Evolutionary conservation across 768 basidiomycete species (phyloP).

Genomic region (Dioszegia hungarica): DNA sequence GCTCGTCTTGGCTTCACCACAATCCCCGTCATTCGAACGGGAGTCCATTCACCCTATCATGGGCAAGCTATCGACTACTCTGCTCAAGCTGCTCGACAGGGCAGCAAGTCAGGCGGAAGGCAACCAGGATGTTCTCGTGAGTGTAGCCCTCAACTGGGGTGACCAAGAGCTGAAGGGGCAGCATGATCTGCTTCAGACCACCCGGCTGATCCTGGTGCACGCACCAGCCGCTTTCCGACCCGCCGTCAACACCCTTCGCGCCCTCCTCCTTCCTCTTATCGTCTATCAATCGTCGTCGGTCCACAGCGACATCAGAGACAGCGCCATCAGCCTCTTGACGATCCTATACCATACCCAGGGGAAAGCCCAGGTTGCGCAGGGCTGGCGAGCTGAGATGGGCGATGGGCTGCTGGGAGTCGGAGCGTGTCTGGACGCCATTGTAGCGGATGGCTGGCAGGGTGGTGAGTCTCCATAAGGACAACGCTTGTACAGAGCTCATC

Average conservation of each 20-base stretch:
- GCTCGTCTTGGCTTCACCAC: constrained; percentile 14
- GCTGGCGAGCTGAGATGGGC: constrained; percentile 30
- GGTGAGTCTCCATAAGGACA: constrained; percentile 8
- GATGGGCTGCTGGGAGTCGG: constrained; percentile 32
- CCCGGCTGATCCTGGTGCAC: constrained; percentile 29
- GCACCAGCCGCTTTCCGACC: constrained; percentile 46
- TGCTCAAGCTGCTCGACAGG: constrained; percentile 20
- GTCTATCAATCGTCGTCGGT: constrained; percentile 5
- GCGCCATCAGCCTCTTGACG: constrained; percentile 21
- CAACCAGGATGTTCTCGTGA: constrained; percentile 17
- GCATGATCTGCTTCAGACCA: constrained; percentile 3
- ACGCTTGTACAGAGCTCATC: background rate
- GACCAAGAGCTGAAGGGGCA: background rate
- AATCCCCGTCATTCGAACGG: constrained; percentile 37
- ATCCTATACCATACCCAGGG: constrained; percentile 24
- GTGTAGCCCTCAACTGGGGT: background rate
- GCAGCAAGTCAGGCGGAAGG: constrained; percentile 1
- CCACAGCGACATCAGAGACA: constrained; percentile 9
- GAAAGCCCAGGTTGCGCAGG: constrained; percentile 24
- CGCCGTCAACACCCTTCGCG: constrained; percentile 29
- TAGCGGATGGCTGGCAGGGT: constrained; percentile 31
- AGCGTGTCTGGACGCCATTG: constrained; percentile 13
- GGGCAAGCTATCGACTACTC: constrained; percentile 30
- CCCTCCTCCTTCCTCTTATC: constrained; percentile 17
- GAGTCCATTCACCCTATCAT: constrained; percentile 34